Percentiles rank a stretch among this genome's conserved stretches.
phyloP scores from a whole-genome alignment of 2,329 filamentous ascomycete genomes.

The Epichloe gansuensis region DNA sequence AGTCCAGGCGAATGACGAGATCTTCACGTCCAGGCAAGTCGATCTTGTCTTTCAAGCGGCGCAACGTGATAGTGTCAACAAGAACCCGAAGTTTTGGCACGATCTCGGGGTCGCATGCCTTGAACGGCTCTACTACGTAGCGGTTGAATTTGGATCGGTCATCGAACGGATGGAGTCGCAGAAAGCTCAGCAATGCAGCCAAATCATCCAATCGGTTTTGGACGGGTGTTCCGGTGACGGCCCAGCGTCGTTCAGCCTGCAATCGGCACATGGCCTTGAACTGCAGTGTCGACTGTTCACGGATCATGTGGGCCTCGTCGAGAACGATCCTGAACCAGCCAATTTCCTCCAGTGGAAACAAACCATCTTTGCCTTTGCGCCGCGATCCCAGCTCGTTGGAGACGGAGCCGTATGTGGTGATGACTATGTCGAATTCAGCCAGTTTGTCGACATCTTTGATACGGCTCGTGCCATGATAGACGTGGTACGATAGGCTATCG shows the following conservation, averaged over 20 bases:
- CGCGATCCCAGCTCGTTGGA: slow-evolving; percentile 63
- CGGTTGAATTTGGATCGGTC: slow-evolving; percentile 63
- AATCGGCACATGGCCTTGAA: slow-evolving; percentile 77
- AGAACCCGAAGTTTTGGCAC: slow-evolving; percentile 76
- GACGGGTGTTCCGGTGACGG: slow-evolving; percentile 91
- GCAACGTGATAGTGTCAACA: slow-evolving; percentile 87
- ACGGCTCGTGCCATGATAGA: slow-evolving; percentile 76
- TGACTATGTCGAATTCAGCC: slow-evolving; percentile 65
- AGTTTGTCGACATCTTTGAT: slow-evolving; percentile 57
- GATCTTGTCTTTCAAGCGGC: slow-evolving; percentile 85
- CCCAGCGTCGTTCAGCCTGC: slow-evolving; percentile 76
- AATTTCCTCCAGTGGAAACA: slow-evolving; percentile 59
- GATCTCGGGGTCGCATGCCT: slow-evolving; percentile 71
- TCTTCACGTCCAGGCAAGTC: slow-evolving; percentile 67
- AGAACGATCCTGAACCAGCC: slow-evolving; percentile 91
- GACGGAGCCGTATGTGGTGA: slow-evolving; percentile 87
- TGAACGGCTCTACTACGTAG: slow-evolving; percentile 76
- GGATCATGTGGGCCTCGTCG: slow-evolving; percentile 91
- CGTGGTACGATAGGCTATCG: slow-evolving; percentile 55
- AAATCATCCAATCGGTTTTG: slow-evolving; percentile 90
- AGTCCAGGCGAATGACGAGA: slow-evolving; percentile 59
- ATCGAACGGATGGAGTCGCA: slow-evolving; percentile 76
- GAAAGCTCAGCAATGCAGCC: slow-evolving; percentile 73
- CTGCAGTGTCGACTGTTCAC: slow-evolving; percentile 68
- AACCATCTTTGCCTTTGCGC: slow-evolving; percentile 45